Conservation (phyloP, 202 grass and related monocot species). For the Musa balbisiana region DNA sequence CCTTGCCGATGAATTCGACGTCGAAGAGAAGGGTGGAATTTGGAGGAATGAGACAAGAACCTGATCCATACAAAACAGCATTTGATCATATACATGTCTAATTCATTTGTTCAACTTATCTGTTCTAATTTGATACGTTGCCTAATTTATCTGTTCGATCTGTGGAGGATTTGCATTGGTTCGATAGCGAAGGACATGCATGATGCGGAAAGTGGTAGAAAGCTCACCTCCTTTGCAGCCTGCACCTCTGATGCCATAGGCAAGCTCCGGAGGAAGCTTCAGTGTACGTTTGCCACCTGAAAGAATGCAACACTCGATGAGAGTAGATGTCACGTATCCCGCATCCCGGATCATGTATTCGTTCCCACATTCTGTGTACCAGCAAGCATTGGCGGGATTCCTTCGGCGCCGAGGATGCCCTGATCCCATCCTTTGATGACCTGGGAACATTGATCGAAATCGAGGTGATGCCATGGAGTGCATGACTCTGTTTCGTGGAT, state of each 20-base stretch:
- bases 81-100: neutral
- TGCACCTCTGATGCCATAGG: constrained; percentile 66
- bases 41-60: constrained; percentile 78
- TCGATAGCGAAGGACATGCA: neutral
- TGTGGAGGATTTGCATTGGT: too few relatives aligned
- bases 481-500: too few relatives aligned
- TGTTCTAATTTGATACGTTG: too few relatives aligned
- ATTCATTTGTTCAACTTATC: too few relatives aligned
- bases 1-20: constrained; percentile 73
- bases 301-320: neutral
- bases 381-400: constrained; percentile 73
- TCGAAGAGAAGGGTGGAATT: constrained; percentile 92
- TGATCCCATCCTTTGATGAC: constrained; percentile 96
- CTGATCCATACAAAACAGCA: constrained; percentile 11
- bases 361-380: constrained; percentile 26
- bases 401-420: constrained; percentile 67
- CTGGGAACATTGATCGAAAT: constrained; percentile 18
- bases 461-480: too few relatives aligned
- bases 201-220: neutral
- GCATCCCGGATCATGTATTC: too few relatives aligned
- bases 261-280: constrained; percentile 70
- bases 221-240: constrained; percentile 57
- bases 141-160: too few relatives aligned
- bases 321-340: too few relatives aligned
- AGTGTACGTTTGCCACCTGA: constrained; percentile 77